A percentile compares a stretch with the other conserved stretches of the same genome.
phyloP scores from a whole-genome alignment of 495 filamentous ascomycete species.

The Penicillium soppii region DNA sequence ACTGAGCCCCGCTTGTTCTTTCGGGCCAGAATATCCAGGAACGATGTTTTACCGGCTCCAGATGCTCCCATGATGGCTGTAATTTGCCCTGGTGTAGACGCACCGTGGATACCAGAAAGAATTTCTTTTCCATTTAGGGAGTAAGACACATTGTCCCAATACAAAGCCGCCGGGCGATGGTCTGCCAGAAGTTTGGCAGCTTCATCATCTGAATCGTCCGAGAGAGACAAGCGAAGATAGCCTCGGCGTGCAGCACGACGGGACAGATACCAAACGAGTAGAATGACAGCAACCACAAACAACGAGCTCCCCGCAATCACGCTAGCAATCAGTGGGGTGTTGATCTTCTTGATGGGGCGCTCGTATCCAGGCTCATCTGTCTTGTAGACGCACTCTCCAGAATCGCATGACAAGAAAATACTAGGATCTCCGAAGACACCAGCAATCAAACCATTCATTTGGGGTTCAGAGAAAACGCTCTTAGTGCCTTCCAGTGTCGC shows the following conservation, averaged over 20 bases:
- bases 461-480: slow-evolving; percentile 73
- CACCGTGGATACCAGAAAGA: slow-evolving; percentile 74
- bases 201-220: slow-evolving; percentile 90
- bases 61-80: slow-evolving; percentile 99
- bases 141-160: slow-evolving; percentile 88
- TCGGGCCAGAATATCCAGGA: slow-evolving; percentile 91
- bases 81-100: slow-evolving; percentile 84
- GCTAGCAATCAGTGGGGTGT: slow-evolving; percentile 92
- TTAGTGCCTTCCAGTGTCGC: slow-evolving; percentile 66
- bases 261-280: slow-evolving; percentile 87
- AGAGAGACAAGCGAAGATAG: slow-evolving; percentile 72
- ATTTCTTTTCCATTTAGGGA: slow-evolving; percentile 84
- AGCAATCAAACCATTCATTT: slow-evolving; percentile 86
- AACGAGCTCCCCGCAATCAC: slow-evolving; percentile 86
- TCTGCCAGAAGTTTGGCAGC: slow-evolving; percentile 79
- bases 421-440: slow-evolving; percentile 86
- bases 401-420: slow-evolving; percentile 76
- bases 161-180: slow-evolving; percentile 84
- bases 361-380: slow-evolving; percentile 91
- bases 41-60: slow-evolving; percentile 95
- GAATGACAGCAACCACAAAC: slow-evolving; percentile 81
- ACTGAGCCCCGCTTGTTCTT: slow-evolving; percentile 93
- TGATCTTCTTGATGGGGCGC: slow-evolving; percentile 89
- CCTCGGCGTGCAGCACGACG: slow-evolving; percentile 61
- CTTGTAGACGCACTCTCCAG: slow-evolving; percentile 89